Evolutionary conservation across 805 yeast genomes (phyloP), one percentile per base, ranked within the genome.

Genomic region (Wickerhamomyces canadensis): DNA sequence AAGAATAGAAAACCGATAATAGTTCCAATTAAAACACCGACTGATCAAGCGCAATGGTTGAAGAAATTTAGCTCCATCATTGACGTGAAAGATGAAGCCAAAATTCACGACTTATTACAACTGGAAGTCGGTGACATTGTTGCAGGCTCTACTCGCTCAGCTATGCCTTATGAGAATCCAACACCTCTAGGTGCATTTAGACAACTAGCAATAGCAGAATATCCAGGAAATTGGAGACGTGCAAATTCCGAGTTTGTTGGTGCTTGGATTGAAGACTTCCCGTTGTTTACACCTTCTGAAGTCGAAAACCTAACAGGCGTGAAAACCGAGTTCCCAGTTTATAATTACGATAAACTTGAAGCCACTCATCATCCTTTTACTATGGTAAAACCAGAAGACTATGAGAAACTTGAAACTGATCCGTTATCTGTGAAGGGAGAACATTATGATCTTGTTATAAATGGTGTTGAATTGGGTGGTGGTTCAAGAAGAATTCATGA

Each of bases 361-460:
- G 75, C 98, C 0, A 89, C 97, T 0, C 99, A 93, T 55, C 99
- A 93, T 57, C 99, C 99, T 5, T 93, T 93, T 63, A 93, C 99
- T 0, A 93, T 93, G 98, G 84, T 81, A 1, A 71, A 79, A 26
- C 54, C 76, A 0, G 78, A 74, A 12, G 96, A 87, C 54, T 81
- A 81, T 48, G 73, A 73, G 2, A 56, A 63, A 6, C 62, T 88
- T 6, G 68, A 54, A 6, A 47, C 65, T 0, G 66, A 69, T 15
- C 94, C 94, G 5, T 59, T 85, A 19, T 56, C 63, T 27, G 87
- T 82, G 3, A 69, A 76, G 27, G 98, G 98, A 10, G 94, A 85
- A 51, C 98, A 93, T 59, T 93, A 88, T 57, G 99, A 93, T 56
- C 62, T 93, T 13, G 98, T 93, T 1, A 65, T 93, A 27, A 91